A percentile compares a stretch with the other conserved stretches of the same genome.
phyloP scores from a whole-genome alignment of 2,329 filamentous ascomycete genomes.

The Onygenales sp. region DNA sequence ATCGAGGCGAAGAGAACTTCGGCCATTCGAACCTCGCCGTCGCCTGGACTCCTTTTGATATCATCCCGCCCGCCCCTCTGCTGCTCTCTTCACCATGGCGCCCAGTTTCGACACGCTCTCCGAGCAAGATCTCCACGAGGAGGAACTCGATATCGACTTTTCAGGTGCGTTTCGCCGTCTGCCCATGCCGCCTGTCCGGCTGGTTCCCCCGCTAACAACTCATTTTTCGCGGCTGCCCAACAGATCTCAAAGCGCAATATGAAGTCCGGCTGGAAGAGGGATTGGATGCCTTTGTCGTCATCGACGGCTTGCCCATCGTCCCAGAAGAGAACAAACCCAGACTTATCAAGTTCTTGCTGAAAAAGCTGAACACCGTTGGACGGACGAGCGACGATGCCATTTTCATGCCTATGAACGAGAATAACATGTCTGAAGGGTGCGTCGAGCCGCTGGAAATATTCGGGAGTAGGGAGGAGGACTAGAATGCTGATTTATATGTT shows the following conservation, averaged over 20 bases:
- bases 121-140: conserved; percentile 84
- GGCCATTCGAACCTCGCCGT: background rate
- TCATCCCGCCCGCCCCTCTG: background rate
- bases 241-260: conserved; percentile 84
- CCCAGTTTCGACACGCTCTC: conserved; percentile 86
- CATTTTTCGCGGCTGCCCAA: conserved; percentile 1
- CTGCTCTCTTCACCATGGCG: conserved; percentile 60
- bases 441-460: conserved; percentile 20
- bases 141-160: conserved; percentile 89
- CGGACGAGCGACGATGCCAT: conserved; percentile 77
- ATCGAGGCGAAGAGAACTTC: conserved; percentile 4
- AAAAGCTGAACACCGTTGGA: conserved; percentile 81
- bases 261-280: conserved; percentile 94
- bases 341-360: conserved; percentile 89
- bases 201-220: conserved; percentile 21
- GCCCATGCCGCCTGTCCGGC: conserved; percentile 2
- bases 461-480: background rate
- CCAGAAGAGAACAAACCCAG: conserved; percentile 86
- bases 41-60: background rate
- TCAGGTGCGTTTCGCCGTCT: conserved; percentile 42
- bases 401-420: conserved; percentile 86
- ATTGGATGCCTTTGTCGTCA: conserved; percentile 89
- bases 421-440: conserved; percentile 78
- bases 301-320: conserved; percentile 87
- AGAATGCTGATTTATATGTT: conserved; percentile 10